These are phyloP conservation scores for Cladorrhinum sp. DNA, from an alignment of 2,329 filamentous ascomycete genomes.

Conservation along the genomic window DNA sequence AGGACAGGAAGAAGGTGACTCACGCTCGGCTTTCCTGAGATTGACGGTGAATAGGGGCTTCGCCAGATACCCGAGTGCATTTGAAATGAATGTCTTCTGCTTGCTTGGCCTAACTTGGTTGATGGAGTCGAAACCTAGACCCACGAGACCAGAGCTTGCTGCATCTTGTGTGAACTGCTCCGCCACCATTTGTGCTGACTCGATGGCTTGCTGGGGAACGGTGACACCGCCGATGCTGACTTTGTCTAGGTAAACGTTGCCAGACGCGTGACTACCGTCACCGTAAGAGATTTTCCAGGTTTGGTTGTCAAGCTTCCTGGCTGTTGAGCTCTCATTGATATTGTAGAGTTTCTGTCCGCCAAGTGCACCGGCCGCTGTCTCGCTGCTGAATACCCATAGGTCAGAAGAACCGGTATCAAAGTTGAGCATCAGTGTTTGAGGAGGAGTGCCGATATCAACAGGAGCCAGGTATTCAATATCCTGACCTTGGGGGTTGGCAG, in stretches of 20 bases:
- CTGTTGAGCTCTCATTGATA: conserved; percentile 40
- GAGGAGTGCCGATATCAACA: conserved; percentile 54
- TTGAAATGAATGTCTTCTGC: conserved; percentile 49
- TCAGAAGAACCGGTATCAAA: conserved; percentile 68
- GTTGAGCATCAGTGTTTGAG: conserved; percentile 58
- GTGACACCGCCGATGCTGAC: conserved; percentile 59
- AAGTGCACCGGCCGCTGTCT: conserved; percentile 46
- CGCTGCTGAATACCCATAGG: conserved; percentile 65
- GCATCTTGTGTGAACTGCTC: conserved; percentile 35
- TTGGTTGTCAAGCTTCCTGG: conserved; percentile 39
- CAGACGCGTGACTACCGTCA: conserved; percentile 59
- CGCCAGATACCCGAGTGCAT: conserved; percentile 33
- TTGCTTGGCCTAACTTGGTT: conserved; percentile 54
- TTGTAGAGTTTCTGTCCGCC: conserved; percentile 56
- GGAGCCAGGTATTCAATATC: conserved; percentile 54
- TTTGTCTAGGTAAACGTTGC: conserved; percentile 62
- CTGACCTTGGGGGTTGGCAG: conserved; percentile 43
- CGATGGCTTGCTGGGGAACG: conserved; percentile 60
- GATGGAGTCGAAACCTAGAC: conserved; percentile 58
- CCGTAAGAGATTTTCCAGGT: conserved; percentile 62
- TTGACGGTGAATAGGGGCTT: conserved; percentile 37
- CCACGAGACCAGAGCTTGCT: conserved; percentile 46
- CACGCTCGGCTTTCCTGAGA: conserved; percentile 37
- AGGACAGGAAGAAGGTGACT: conserved; percentile 35
- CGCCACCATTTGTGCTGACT: conserved; percentile 58